A percentile compares a stretch with the other conserved stretches of the same genome.
phyloP scores from a whole-genome alignment of 371 early-diverging fungal genomes.

The Mucor lusitanicus region DNA sequence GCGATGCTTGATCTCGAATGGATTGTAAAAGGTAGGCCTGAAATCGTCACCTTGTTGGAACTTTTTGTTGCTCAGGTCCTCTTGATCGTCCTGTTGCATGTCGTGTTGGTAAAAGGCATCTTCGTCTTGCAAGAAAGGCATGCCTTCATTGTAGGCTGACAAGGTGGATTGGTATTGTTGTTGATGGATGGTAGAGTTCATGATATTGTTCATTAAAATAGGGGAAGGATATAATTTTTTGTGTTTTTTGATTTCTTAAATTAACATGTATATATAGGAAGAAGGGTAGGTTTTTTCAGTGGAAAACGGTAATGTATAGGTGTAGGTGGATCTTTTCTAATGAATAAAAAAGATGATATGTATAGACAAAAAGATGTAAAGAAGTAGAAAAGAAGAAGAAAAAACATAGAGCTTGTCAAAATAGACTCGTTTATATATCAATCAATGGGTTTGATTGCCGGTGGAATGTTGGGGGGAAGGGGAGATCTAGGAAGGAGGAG shows the following conservation, averaged over 20 bases:
- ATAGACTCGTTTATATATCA: not conserved
- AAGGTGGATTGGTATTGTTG: not conserved
- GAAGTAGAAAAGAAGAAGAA: not conserved
- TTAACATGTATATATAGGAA: not conserved
- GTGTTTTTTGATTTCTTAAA: not conserved
- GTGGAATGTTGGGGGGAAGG: conserved; percentile 3
- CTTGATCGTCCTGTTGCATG: not conserved
- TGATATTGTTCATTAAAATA: conserved; percentile 11
- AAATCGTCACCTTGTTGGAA: conserved; percentile 10
- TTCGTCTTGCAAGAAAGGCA: conserved; percentile 14
- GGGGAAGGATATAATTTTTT: not conserved
- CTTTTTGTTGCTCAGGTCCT: not conserved
- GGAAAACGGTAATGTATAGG: not conserved
- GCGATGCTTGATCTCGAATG: conserved; percentile 78
- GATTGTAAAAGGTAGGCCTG: conserved; percentile 66
- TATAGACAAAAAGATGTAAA: conserved; percentile 12
- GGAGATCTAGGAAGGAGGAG: not conserved
- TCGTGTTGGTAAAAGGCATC: conserved; percentile 2
- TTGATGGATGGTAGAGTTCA: conserved; percentile 1
- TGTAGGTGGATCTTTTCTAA: not conserved
- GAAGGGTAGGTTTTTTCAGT: not conserved
- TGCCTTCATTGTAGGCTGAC: conserved; percentile 7
- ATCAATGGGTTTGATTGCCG: not conserved
- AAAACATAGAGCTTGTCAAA: not conserved
- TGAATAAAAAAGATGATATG: not conserved